phyloP scores from a whole-genome alignment of 1,284 basidiomycete genomes.

The Trichosporon sp. region DNA sequence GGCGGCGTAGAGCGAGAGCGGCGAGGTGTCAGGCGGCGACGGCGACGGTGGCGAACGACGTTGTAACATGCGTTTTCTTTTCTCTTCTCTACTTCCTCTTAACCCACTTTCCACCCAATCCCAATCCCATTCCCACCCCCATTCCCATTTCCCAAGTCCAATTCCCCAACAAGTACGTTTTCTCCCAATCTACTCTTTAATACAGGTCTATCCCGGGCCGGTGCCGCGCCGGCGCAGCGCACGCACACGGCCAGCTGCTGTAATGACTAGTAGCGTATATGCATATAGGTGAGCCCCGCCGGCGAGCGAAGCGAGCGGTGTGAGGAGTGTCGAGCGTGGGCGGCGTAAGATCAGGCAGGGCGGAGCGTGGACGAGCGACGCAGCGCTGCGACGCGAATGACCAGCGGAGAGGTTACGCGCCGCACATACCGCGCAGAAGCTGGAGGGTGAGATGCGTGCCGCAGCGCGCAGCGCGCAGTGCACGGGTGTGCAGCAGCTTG shows the following conservation, averaged over 20 bases:
- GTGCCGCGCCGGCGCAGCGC: background rate
- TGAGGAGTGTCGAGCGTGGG: background rate
- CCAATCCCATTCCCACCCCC: background rate
- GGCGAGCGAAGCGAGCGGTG: background rate
- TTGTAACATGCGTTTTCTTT: slow-evolving; percentile 3
- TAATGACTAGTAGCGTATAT: slow-evolving; percentile 3
- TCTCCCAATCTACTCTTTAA: background rate
- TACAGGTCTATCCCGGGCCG: slow-evolving; percentile 3
- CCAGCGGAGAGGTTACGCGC: too few relatives aligned
- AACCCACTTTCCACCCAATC: background rate
- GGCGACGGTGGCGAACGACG: background rate
- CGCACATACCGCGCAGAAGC: too few relatives aligned
- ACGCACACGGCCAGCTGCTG: background rate
- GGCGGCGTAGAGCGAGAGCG: background rate
- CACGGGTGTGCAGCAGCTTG: too few relatives aligned
- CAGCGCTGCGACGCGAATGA: too few relatives aligned
- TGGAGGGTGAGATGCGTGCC: too few relatives aligned
- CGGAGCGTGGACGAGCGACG: too few relatives aligned
- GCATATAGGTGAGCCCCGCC: background rate
- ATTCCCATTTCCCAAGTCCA: background rate
- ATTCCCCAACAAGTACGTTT: background rate
- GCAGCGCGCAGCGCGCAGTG: too few relatives aligned
- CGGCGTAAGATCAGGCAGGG: too few relatives aligned
- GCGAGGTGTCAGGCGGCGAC: background rate
- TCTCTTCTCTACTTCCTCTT: background rate